Conservation (phyloP, 768 basidiomycete species). For the Crucibulum laeve region DNA sequence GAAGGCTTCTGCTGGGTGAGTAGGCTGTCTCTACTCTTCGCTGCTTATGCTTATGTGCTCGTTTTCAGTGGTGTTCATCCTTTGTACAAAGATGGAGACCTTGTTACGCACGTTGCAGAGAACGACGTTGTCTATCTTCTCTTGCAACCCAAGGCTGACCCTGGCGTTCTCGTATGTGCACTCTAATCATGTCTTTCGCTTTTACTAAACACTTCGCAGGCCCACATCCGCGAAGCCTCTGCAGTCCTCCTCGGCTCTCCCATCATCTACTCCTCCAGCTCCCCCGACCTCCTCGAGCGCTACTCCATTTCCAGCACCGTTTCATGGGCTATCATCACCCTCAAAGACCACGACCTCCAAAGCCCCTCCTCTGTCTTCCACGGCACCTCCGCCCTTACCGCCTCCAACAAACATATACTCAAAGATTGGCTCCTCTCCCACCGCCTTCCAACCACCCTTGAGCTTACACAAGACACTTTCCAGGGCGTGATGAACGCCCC, state of each 20-base stretch:
- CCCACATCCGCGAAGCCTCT: conserved; percentile 31
- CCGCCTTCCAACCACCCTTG: conserved; percentile 67
- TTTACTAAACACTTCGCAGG: conserved; percentile 15
- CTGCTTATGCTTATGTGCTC: background rate
- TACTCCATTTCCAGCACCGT: conserved; percentile 31
- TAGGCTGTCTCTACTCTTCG: conserved; percentile 7
- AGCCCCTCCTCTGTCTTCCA: conserved; percentile 43
- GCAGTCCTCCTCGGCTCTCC: conserved; percentile 44
- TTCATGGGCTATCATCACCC: conserved; percentile 62
- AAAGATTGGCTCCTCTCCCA: conserved; percentile 60
- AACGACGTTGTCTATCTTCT: conserved; percentile 50
- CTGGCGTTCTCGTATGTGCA: conserved; percentile 25
- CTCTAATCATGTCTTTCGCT: background rate
- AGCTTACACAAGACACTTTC: conserved; percentile 78
- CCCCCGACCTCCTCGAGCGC: conserved; percentile 27
- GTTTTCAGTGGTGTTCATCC: conserved; percentile 21
- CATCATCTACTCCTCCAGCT: conserved; percentile 35
- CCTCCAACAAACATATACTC: conserved; percentile 25
- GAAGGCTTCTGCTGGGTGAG: conserved; percentile 72
- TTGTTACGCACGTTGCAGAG: conserved; percentile 29
- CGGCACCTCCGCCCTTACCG: conserved; percentile 16
- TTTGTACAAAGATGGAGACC: conserved; percentile 30
- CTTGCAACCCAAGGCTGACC: conserved; percentile 42
- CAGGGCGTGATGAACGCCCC: conserved; percentile 82
- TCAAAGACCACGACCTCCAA: conserved; percentile 53